These are phyloP conservation scores for Stachybotrys chartarum DNA, from an alignment of 2,329 filamentous ascomycete species.

Conservation along the genomic window DNA sequence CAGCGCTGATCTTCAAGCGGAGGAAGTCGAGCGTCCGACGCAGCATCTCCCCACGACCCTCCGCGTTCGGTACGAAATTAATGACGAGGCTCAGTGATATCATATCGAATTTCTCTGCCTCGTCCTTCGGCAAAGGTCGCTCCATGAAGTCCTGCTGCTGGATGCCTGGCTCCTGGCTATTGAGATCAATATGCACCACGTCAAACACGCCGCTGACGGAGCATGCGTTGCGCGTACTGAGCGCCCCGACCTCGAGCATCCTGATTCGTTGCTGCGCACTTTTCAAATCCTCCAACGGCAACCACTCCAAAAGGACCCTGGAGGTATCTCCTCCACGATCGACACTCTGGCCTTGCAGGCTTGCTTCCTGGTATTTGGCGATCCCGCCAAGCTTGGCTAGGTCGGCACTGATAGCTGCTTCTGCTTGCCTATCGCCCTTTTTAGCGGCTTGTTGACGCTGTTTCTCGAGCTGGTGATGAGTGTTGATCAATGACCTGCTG, in stretches of 20 bases:
- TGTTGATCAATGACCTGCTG: slow-evolving; percentile 57
- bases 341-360: slow-evolving; percentile 58
- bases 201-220: slow-evolving; percentile 64
- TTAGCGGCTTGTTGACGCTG: slow-evolving; percentile 46
- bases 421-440: slow-evolving; percentile 41
- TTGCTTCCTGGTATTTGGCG: slow-evolving; percentile 58
- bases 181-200: slow-evolving; percentile 80
- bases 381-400: slow-evolving; percentile 54
- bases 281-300: slow-evolving; percentile 27
- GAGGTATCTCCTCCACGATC: slow-evolving; percentile 64
- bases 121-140: slow-evolving; percentile 59
- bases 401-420: slow-evolving; percentile 42
- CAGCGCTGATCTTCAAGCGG: slow-evolving; percentile 17
- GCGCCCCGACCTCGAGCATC: slow-evolving; percentile 82
- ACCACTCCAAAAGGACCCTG: slow-evolving; percentile 56
- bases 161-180: slow-evolving; percentile 78
- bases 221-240: slow-evolving; percentile 80
- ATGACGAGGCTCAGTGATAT: slow-evolving; percentile 88
- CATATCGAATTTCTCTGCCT: slow-evolving; percentile 69
- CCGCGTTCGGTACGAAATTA: slow-evolving; percentile 82
- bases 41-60: slow-evolving; percentile 77
- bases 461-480: slow-evolving; percentile 59
- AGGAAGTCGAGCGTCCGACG: slow-evolving; percentile 67
- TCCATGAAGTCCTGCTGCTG: slow-evolving; percentile 91
- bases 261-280: slow-evolving; percentile 31